Base-by-base conservation (phyloP, 2,329 filamentous ascomycete genomes). In the Podosphaera leucotricha region DNA sequence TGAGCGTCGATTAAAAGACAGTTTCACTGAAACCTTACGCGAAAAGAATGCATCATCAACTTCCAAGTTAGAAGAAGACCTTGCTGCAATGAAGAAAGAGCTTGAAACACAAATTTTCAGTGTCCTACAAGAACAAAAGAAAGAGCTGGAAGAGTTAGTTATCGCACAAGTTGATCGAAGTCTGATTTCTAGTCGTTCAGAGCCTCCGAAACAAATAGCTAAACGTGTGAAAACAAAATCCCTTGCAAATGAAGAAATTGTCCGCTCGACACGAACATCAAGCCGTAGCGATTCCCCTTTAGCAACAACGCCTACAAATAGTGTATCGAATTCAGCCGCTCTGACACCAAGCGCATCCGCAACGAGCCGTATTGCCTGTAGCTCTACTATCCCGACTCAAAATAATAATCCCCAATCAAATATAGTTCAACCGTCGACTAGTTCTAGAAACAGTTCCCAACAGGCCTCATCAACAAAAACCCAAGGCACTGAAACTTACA, bases 81-180 rank as follows among this genome's bases (percentile, higher is more conserved):
- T 42, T 16, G n/a, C n/a, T 20, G 16, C 26, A 16, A 11, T 42
- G 7, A 42, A 35, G 20, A 22, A 20, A 18, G 28, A 20, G 13
- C 16, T 42, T 18, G 18, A 16, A 4, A 21, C 15, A 19, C 24
- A 26, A 16, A 20, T 42, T 13, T 6, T n/a, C n/a, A 33, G 11
- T 11, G 11, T 16, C 5, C 4, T 42, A 30, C 40, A 33, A 6
- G 24, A 30, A 13, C 40, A 42, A 35, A 42, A 42, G 4, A 33
- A 13, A 11, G 40, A 20, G 24, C n/a, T 42, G 3, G 24, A 30
- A 33, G 40, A 42, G 13, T 26, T 42, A 2, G 18, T 33, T 16
- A 33, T 26, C 15, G 24, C 40, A 28, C 40, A 42, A 33, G 40
- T 42, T 35, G 40, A 42, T 7, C n/a, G 24, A 15, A 42, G 40